Conservation (phyloP, 2,329 filamentous ascomycete species). For the Fusarium anguioides region DNA sequence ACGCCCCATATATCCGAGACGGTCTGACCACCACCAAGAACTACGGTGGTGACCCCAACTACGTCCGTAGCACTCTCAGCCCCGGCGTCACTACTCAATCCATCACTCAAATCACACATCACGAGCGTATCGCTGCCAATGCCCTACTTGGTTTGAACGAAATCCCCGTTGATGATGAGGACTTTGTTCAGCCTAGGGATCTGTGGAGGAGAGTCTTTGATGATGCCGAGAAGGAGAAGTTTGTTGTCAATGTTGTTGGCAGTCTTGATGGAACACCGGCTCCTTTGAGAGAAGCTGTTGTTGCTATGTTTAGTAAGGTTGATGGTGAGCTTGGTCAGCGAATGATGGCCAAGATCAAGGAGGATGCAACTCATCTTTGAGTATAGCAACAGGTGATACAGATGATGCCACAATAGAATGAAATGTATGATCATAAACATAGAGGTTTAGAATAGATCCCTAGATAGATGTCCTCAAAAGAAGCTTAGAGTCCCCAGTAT, state of each 20-base stretch:
- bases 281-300: slow-evolving; percentile 1
- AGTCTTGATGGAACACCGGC: slow-evolving; percentile 5
- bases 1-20: slow-evolving; percentile 4
- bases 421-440: too few species aligned
- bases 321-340: slow-evolving; percentile 13
- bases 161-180: slow-evolving; percentile 7
- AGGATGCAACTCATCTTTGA: not conserved
- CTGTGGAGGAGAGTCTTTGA: slow-evolving; percentile 15
- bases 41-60: slow-evolving; percentile 1
- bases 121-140: slow-evolving; percentile 4
- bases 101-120: slow-evolving; percentile 7
- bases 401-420: too few species aligned
- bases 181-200: slow-evolving; percentile 2
- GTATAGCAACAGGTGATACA: too few species aligned
- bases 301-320: slow-evolving; percentile 19
- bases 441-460: too few species aligned
- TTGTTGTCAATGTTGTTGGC: not conserved
- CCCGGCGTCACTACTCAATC: not conserved
- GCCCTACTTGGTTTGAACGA: slow-evolving; percentile 7
- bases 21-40: slow-evolving; percentile 11
- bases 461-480: too few species aligned
- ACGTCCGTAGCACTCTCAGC: slow-evolving; percentile 8
- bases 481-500: too few species aligned
- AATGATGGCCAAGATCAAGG: slow-evolving; percentile 16
- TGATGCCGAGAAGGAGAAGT: slow-evolving; percentile 9